These are phyloP conservation scores for Entophlyctis luteolus DNA, from an alignment of 192 early-diverging fungal genomes.

Conservation along the genomic window DNA sequence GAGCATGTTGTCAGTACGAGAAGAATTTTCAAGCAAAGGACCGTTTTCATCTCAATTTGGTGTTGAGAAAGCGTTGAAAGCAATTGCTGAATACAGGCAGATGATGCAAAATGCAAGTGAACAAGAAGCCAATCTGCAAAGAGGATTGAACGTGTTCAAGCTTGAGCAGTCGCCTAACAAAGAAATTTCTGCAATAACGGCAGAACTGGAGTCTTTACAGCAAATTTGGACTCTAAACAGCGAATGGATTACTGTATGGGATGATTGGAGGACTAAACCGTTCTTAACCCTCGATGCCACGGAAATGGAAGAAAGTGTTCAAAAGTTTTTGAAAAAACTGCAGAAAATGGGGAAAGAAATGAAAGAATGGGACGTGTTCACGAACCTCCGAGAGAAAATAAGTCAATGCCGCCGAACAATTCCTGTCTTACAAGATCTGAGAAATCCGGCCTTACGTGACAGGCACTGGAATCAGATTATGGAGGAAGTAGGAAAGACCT, in stretches of 20 bases:
- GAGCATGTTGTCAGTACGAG: slow-evolving; percentile 36
- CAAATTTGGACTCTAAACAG: slow-evolving; percentile 46
- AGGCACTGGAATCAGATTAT: slow-evolving; percentile 58
- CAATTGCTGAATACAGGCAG: slow-evolving; percentile 46
- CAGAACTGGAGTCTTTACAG: slow-evolving; percentile 43
- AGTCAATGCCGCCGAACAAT: slow-evolving; percentile 50
- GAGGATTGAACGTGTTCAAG: slow-evolving; percentile 55
- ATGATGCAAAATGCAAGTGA: slow-evolving; percentile 36
- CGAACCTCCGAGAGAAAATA: slow-evolving; percentile 48
- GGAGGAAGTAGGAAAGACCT: slow-evolving; percentile 58
- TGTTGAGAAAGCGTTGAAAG: slow-evolving; percentile 51
- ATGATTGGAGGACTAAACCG: slow-evolving; percentile 42
- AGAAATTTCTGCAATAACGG: slow-evolving; percentile 44
- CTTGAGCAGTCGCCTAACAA: slow-evolving; percentile 53
- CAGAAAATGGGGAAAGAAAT: slow-evolving; percentile 51
- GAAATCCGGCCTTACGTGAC: slow-evolving; percentile 54
- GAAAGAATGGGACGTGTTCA: slow-evolving; percentile 60
- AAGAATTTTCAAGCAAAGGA: slow-evolving; percentile 52
- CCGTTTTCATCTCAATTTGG: slow-evolving; percentile 47
- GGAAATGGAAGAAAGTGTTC: slow-evolving; percentile 55
- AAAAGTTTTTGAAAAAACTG: slow-evolving; percentile 49
- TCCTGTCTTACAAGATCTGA: slow-evolving; percentile 51
- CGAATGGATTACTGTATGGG: slow-evolving; percentile 52
- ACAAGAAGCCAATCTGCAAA: slow-evolving; percentile 47
- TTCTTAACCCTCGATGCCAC: slow-evolving; percentile 48